Evolutionary conservation across 495 filamentous ascomycete species (phyloP).

Genomic region (Aspergillus incahuasiensis): DNA sequence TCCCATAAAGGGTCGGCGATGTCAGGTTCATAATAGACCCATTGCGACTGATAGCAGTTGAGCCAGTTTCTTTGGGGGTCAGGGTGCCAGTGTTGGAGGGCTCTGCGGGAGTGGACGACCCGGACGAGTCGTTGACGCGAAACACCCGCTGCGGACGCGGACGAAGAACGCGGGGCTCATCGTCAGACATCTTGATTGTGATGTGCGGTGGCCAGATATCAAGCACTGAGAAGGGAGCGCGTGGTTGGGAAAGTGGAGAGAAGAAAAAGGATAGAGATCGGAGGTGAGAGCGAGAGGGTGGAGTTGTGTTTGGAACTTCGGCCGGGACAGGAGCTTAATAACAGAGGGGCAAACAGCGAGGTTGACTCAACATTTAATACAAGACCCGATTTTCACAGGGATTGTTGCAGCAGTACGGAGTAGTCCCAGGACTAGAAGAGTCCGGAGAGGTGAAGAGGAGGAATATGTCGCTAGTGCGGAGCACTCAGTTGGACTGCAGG

Average conservation of each 20-base stretch:
- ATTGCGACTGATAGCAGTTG: slow-evolving; percentile 51
- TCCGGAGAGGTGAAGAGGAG: neutral
- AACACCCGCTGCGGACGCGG: slow-evolving; percentile 75
- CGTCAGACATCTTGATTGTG: slow-evolving; percentile 35
- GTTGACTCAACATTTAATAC: neutral
- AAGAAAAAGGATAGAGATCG: neutral
- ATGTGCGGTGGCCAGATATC: neutral
- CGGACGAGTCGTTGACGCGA: slow-evolving; percentile 55
- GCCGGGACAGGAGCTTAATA: no score
- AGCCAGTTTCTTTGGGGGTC: slow-evolving; percentile 28
- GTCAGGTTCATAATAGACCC: slow-evolving; percentile 84
- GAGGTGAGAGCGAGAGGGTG: neutral
- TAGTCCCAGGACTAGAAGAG: neutral
- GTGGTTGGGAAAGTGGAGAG: neutral
- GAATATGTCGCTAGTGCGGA: slow-evolving; percentile 1
- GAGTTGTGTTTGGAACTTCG: no score
- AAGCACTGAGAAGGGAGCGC: neutral
- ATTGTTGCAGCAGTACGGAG: neutral
- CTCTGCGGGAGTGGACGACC: slow-evolving; percentile 44
- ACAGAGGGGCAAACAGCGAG: neutral
- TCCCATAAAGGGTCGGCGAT: slow-evolving; percentile 82
- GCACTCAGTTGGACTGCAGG: neutral
- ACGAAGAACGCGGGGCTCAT: slow-evolving; percentile 55
- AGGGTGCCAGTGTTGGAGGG: slow-evolving; percentile 30
- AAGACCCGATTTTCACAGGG: neutral